Conservation (phyloP, 768 basidiomycete genomes). For the Coprinopsis cinerea region DNA sequence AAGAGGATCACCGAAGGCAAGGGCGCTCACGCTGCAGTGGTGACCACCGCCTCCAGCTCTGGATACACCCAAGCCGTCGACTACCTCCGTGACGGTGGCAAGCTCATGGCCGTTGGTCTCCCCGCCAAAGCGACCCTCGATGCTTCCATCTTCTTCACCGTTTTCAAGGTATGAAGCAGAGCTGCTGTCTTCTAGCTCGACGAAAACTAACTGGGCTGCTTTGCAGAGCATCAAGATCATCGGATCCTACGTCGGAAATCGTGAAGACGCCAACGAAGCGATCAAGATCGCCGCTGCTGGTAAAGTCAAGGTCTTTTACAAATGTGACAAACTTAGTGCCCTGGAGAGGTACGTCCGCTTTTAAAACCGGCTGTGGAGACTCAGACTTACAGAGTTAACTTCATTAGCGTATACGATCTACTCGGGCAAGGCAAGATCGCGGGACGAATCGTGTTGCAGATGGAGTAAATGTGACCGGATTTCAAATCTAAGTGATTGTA, state of each 20-base stretch:
- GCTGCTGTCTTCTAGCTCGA: not conserved
- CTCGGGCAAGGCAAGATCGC: conserved; percentile 38
- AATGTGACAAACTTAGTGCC: conserved; percentile 39
- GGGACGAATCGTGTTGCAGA: conserved; percentile 42
- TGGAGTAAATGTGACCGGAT: not conserved
- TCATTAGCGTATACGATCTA: conserved; percentile 33
- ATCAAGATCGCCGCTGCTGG: conserved; percentile 69
- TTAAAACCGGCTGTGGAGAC: not conserved
- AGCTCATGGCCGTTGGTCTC: conserved; percentile 74
- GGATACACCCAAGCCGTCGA: conserved; percentile 56
- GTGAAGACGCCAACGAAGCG: conserved; percentile 81
- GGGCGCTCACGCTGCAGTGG: conserved; percentile 68
- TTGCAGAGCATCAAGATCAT: conserved; percentile 45
- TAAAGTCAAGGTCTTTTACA: conserved; percentile 58
- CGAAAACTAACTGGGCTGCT: conserved; percentile 14
- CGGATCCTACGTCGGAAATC: conserved; percentile 60
- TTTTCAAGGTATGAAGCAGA: conserved; percentile 45
- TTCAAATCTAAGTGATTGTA: too few species aligned
- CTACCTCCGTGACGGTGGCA: conserved; percentile 70
- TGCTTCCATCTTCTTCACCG: conserved; percentile 68
- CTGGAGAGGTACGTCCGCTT: conserved; percentile 41
- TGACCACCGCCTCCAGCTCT: conserved; percentile 49
- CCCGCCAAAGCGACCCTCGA: conserved; percentile 56
- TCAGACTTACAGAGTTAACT: conserved; percentile 3
- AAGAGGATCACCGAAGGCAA: conserved; percentile 54